These are phyloP conservation scores for Protomyces arabidopsidicola DNA, from an alignment of 1,139 yeast genomes.

Conservation along the genomic window DNA sequence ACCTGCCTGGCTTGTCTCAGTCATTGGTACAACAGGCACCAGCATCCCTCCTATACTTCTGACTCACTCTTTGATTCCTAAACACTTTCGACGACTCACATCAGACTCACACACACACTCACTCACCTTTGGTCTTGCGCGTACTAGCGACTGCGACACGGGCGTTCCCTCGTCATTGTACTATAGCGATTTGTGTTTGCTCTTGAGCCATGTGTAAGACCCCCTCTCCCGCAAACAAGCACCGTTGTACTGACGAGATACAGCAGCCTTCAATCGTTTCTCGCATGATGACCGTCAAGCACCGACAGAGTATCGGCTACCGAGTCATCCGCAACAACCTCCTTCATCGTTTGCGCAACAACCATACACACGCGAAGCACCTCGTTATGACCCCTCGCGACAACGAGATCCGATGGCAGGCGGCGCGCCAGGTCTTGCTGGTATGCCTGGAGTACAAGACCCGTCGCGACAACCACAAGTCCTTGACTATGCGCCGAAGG, in stretches of 20 bases:
- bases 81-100: neutral
- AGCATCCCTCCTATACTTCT: neutral
- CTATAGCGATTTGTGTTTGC: neutral
- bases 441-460: neutral
- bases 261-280: neutral
- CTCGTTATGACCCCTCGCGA: slow-evolving; percentile 21
- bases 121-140: too few species aligned
- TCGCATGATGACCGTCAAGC: neutral
- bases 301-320: neutral
- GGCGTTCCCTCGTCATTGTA: neutral
- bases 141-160: too few species aligned
- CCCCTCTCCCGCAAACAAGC: neutral
- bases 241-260: neutral
- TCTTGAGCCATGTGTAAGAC: neutral
- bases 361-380: slow-evolving; percentile 15
- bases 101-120: neutral
- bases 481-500: slow-evolving; percentile 3
- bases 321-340: neutral
- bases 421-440: neutral
- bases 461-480: slow-evolving; percentile 1
- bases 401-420: neutral
- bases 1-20: neutral
- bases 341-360: neutral
- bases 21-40: neutral
- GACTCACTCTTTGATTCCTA: neutral